Evolutionary conservation across 1,284 basidiomycete genomes (phyloP).

Genomic region (Boletus hoseneyae): DNA sequence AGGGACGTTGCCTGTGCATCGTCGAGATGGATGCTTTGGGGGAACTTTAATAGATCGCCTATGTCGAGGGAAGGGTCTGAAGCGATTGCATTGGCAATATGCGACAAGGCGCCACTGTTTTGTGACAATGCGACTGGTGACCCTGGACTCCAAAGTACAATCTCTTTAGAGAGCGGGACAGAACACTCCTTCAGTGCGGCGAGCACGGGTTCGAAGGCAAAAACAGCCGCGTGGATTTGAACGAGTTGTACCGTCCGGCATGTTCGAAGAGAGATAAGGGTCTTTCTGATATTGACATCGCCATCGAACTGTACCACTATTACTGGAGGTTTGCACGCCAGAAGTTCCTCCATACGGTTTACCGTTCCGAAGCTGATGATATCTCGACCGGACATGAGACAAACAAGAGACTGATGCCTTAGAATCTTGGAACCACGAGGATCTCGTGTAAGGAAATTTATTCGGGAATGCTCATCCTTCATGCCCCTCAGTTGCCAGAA

Average conservation of each 20-base stretch:
- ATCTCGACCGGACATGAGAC: slow-evolving; percentile 45
- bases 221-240: slow-evolving; percentile 53
- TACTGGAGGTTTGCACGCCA: slow-evolving; percentile 44
- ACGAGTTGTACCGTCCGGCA: slow-evolving; percentile 41
- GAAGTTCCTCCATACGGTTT: slow-evolving; percentile 49
- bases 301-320: slow-evolving; percentile 53
- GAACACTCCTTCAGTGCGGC: slow-evolving; percentile 40
- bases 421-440: slow-evolving; percentile 37
- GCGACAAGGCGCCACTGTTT: slow-evolving; percentile 15
- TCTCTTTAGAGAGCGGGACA: slow-evolving; percentile 44
- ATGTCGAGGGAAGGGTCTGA: slow-evolving; percentile 39
- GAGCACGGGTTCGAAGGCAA: slow-evolving; percentile 59
- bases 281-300: slow-evolving; percentile 32
- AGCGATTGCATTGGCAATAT: slow-evolving; percentile 35
- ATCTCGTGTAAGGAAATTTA: slow-evolving; percentile 38
- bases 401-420: slow-evolving; percentile 50
- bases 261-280: slow-evolving; percentile 39
- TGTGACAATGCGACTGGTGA: neutral
- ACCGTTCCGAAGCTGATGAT: slow-evolving; percentile 53
- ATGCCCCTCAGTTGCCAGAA: slow-evolving; percentile 37
- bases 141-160: slow-evolving; percentile 47
- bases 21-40: slow-evolving; percentile 45
- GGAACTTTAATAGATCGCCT: slow-evolving; percentile 32
- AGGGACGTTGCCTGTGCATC: slow-evolving; percentile 48
- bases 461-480: slow-evolving; percentile 26